Evolutionary conservation across 805 yeast species (phyloP).

Genomic region (Sugiyamaella valdiviana): DNA sequence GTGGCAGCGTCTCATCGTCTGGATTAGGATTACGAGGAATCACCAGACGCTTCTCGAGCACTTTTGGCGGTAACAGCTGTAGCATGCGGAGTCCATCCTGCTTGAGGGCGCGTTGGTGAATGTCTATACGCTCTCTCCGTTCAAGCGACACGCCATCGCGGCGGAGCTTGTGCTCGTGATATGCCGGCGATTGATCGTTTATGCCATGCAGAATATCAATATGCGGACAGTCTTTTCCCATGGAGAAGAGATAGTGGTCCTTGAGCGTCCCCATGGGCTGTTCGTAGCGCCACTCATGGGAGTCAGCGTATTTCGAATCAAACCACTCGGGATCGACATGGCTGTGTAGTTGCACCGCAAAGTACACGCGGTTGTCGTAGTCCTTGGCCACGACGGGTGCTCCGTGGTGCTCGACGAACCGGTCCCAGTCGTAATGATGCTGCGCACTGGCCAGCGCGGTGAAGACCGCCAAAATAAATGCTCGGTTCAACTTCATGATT

Average conservation of each 20-base stretch:
- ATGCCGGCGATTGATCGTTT: slow-evolving; percentile 10
- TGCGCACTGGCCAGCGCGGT: slow-evolving; percentile 2
- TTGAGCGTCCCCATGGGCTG: slow-evolving; percentile 57
- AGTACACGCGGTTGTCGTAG: slow-evolving; percentile 48
- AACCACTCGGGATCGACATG: slow-evolving; percentile 23
- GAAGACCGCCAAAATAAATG: not conserved
- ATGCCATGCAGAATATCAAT: slow-evolving; percentile 20
- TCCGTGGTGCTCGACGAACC: slow-evolving; percentile 2
- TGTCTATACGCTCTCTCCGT: not conserved
- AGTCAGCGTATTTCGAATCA: slow-evolving; percentile 2
- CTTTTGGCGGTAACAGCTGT: slow-evolving; percentile 15
- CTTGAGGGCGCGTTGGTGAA: slow-evolving; percentile 28
- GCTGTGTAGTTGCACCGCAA: slow-evolving; percentile 50
- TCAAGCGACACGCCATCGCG: slow-evolving; percentile 26
- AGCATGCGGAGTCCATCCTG: slow-evolving; percentile 35
- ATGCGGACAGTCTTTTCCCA: slow-evolving; percentile 26
- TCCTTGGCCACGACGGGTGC: slow-evolving; percentile 28
- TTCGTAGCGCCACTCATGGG: slow-evolving; percentile 47
- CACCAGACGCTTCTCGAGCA: slow-evolving; percentile 13
- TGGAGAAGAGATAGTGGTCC: slow-evolving; percentile 62
- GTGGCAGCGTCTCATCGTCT: no score
- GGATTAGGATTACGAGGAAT: not conserved
- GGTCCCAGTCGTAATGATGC: slow-evolving; percentile 9
- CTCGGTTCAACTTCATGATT: not conserved
- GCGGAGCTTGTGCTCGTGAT: slow-evolving; percentile 8